Evolutionary conservation across 495 filamentous ascomycete species (phyloP).

Genomic region (Aspergillus sclerotiicarbonarius): DNA sequence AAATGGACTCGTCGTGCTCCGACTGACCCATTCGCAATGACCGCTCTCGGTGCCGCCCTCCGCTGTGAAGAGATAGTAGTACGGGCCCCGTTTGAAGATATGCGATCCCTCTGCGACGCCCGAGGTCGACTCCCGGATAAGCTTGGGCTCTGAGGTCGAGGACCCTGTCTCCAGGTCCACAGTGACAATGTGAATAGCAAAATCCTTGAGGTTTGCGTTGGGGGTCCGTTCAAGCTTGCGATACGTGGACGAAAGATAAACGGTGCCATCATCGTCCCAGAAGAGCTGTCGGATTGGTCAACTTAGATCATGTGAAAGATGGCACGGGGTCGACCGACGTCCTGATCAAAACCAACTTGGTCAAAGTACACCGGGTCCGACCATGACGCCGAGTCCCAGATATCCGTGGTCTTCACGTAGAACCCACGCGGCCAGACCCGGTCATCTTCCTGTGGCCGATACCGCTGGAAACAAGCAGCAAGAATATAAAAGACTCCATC

Average conservation of each 20-base stretch:
- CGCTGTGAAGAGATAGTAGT: conserved; percentile 67
- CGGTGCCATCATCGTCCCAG: conserved; percentile 40
- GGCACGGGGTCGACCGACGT: conserved; percentile 30
- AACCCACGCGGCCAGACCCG: conserved; percentile 47
- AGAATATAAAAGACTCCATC: conserved; percentile 39
- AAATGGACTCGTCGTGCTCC: conserved; percentile 38
- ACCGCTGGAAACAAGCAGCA: conserved; percentile 41
- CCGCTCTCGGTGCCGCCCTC: conserved; percentile 63
- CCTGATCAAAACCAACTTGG: conserved; percentile 46
- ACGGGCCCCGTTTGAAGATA: conserved; percentile 61
- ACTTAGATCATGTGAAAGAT: not conserved
- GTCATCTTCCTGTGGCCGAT: conserved; percentile 42
- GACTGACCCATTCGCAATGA: conserved; percentile 49
- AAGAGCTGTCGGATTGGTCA: conserved; percentile 27
- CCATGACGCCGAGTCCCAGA: conserved; percentile 47
- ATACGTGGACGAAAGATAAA: conserved; percentile 40
- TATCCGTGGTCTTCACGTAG: conserved; percentile 46
- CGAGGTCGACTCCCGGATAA: conserved; percentile 55
- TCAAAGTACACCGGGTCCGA: conserved; percentile 51
- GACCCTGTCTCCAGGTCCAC: conserved; percentile 36
- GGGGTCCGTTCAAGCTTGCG: conserved; percentile 31
- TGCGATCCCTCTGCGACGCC: conserved; percentile 63
- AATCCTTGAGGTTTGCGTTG: conserved; percentile 31
- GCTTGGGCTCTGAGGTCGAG: conserved; percentile 34
- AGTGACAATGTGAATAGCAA: conserved; percentile 39